phyloP scores from a whole-genome alignment of 2,329 filamentous ascomycete genomes.

The Colletotrichum chlorophyti region DNA sequence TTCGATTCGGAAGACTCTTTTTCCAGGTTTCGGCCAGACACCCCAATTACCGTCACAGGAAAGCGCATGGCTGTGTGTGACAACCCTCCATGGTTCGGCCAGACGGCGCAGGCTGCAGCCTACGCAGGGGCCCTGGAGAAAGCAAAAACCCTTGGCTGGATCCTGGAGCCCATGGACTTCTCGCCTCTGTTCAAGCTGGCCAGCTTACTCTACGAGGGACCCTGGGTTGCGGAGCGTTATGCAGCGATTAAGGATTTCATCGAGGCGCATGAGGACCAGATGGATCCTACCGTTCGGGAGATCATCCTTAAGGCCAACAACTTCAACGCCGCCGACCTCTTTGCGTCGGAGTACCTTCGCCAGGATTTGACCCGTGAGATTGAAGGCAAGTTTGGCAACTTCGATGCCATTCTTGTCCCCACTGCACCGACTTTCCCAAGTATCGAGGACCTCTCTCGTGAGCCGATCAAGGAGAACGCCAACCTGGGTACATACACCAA shows the following conservation, averaged over 20 bases:
- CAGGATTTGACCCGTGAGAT: constrained; percentile 49
- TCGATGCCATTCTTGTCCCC: constrained; percentile 61
- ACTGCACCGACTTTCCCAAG: constrained; percentile 61
- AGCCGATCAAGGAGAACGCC: constrained; percentile 62
- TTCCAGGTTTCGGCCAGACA: constrained; percentile 47
- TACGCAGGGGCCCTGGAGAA: constrained; percentile 48
- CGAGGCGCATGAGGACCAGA: constrained; percentile 36
- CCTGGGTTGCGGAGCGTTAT: constrained; percentile 64
- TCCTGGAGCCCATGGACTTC: constrained; percentile 53
- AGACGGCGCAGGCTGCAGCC: constrained; percentile 46
- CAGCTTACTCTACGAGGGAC: constrained; percentile 61
- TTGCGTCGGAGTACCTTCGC: constrained; percentile 45
- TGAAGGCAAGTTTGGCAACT: constrained; percentile 45
- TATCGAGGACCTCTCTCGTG: constrained; percentile 54
- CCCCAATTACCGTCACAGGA: constrained; percentile 10
- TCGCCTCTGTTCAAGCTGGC: constrained; percentile 57
- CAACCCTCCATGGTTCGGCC: constrained; percentile 44
- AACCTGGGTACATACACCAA: constrained; percentile 63
- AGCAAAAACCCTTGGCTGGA: constrained; percentile 47
- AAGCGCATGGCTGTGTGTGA: constrained; percentile 45
- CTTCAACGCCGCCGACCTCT: constrained; percentile 54
- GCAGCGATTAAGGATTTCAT: constrained; percentile 57
- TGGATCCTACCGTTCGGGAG: constrained; percentile 43
- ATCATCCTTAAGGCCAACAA: constrained; percentile 46
- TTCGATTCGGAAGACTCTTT: constrained; percentile 58